A percentile compares a stretch with the other conserved stretches of the same genome.
Conservation (phyloP, 2,329 filamentous ascomycete genomes). For the Triangularia setosa region DNA sequence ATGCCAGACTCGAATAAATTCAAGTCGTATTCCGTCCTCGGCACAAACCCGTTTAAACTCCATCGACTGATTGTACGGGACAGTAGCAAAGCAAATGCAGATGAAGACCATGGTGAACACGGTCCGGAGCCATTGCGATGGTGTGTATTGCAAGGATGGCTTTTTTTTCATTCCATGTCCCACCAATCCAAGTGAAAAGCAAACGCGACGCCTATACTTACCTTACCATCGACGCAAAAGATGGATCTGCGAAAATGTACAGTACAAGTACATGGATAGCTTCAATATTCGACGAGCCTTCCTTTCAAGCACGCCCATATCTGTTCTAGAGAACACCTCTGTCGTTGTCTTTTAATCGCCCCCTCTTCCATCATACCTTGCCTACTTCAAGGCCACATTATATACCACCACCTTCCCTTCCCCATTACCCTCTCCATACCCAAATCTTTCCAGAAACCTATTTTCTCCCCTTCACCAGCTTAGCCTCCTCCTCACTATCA, state of each 20-base stretch:
- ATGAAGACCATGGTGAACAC: too few species aligned
- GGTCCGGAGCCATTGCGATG: too few species aligned
- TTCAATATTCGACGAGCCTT: not conserved
- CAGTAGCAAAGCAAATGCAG: too few species aligned
- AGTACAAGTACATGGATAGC: not conserved
- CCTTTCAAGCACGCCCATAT: not conserved
- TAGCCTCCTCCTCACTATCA: conserved; percentile 59
- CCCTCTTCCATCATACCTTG: not conserved
- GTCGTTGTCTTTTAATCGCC: not conserved
- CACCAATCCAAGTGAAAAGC: not conserved
- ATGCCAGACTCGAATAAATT: too few species aligned
- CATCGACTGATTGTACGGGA: too few species aligned
- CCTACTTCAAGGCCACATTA: not conserved
- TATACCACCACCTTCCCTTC: not conserved
- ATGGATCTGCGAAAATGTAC: not conserved
- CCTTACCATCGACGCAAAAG: not conserved
- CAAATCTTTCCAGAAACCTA: not conserved
- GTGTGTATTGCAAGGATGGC: too few species aligned
- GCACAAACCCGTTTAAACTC: too few species aligned
- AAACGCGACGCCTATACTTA: not conserved
- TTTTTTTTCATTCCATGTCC: not conserved
- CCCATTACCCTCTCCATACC: too few species aligned
- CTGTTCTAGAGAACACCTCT: not conserved
- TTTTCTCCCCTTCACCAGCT: conserved; percentile 47
- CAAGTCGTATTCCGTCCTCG: too few species aligned